These are phyloP conservation scores for Xanthoceras sorbifolium DNA, from an alignment of 345 rosid genomes.

Conservation along the genomic window DNA sequence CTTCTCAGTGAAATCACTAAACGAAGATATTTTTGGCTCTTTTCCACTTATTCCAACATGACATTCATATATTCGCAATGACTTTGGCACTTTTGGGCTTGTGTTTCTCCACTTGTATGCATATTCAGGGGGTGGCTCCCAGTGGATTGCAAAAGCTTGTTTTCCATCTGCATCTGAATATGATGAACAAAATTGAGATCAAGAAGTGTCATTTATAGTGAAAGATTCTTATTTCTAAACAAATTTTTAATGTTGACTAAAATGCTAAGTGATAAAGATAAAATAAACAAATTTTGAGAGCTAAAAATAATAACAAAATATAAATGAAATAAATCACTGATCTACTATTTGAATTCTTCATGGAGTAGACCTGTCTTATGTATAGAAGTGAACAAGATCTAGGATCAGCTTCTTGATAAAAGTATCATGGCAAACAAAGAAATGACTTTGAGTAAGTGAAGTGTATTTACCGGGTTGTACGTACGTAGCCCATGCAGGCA, in stretches of 20 bases:
- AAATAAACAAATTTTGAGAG: not conserved
- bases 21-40: conserved; percentile 76
- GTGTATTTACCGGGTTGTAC: conserved; percentile 75
- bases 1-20: conserved; percentile 74
- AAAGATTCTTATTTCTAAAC: not conserved
- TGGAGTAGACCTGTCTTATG: not conserved
- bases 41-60: conserved; percentile 96
- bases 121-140: conserved; percentile 90
- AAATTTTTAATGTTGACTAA: not conserved
- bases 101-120: conserved; percentile 80
- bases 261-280: not conserved
- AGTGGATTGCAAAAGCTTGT: conserved; percentile 86
- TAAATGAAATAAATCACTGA: not conserved
- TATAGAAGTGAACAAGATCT: not conserved
- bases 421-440: conserved; percentile 15
- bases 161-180: conserved; percentile 63
- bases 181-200: conserved; percentile 14
- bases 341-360: not conserved
- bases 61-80: conserved; percentile 93
- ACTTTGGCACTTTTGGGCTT: conserved; percentile 61
- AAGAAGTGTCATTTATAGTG: not conserved
- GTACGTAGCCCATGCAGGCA: conserved; percentile 97
- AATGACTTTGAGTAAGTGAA: conserved; percentile 17
- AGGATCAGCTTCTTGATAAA: not conserved
- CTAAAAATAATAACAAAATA: not conserved